Evolutionary conservation across 495 filamentous ascomycete genomes (phyloP).

Genomic region (Platismatia glauca): DNA sequence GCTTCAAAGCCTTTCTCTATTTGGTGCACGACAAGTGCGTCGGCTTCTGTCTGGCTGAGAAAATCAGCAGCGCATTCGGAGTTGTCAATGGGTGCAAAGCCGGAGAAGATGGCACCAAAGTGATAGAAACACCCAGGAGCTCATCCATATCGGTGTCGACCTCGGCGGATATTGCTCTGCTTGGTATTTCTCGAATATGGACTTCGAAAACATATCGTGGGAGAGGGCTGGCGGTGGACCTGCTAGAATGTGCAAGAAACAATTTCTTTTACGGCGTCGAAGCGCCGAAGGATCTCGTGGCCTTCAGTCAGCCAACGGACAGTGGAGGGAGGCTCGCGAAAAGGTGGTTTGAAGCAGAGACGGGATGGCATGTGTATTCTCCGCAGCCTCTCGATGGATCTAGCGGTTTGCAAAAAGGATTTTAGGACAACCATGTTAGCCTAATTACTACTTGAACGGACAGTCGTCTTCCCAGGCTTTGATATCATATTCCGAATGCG

Average conservation of each 20-base stretch:
- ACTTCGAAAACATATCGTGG: slow-evolving; percentile 51
- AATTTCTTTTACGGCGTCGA: slow-evolving; percentile 61
- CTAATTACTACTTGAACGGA: slow-evolving; percentile 13
- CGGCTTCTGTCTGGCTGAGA: slow-evolving; percentile 57
- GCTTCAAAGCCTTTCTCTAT: slow-evolving; percentile 58
- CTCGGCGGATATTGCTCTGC: slow-evolving; percentile 40
- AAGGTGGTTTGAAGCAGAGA: slow-evolving; percentile 50
- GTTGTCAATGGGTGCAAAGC: slow-evolving; percentile 35
- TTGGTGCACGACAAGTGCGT: slow-evolving; percentile 55
- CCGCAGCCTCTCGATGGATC: slow-evolving; percentile 11
- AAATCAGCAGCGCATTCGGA: slow-evolving; percentile 48
- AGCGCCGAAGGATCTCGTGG: slow-evolving; percentile 52
- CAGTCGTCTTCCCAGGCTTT: neutral
- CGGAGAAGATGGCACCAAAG: slow-evolving; percentile 21
- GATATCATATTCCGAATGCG: slow-evolving; percentile 10
- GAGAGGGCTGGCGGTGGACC: slow-evolving; percentile 50
- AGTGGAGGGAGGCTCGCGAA: slow-evolving; percentile 55
- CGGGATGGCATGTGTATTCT: slow-evolving; percentile 45
- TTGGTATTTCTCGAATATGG: slow-evolving; percentile 68
- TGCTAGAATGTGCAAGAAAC: slow-evolving; percentile 53
- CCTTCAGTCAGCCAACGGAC: slow-evolving; percentile 70
- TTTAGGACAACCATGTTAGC: neutral
- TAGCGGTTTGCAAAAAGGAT: slow-evolving; percentile 16
- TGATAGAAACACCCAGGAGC: slow-evolving; percentile 24
- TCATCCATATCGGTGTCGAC: slow-evolving; percentile 40